phyloP scores from a whole-genome alignment of 1,139 yeast species.

The Sugiyamaella pinicola region DNA sequence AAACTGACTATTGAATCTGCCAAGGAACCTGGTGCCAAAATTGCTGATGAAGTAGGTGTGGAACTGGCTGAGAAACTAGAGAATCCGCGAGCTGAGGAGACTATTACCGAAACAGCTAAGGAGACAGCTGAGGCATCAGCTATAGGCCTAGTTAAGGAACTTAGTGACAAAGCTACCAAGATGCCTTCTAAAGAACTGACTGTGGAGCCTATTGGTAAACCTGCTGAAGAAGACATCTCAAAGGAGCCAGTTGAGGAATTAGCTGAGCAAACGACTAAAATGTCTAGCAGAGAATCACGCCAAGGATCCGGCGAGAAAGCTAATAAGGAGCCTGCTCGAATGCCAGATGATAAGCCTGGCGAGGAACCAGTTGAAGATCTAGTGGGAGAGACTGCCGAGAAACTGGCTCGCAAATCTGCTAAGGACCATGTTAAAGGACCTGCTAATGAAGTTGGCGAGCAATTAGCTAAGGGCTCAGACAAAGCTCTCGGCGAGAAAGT shows the following conservation, averaged over 20 bases:
- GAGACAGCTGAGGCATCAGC: constrained; percentile 4
- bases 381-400: neutral
- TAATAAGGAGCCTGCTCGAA: neutral
- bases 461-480: no score
- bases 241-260: neutral
- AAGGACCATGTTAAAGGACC: no score
- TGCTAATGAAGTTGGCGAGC: no score
- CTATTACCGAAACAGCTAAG: neutral
- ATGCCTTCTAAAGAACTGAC: neutral
- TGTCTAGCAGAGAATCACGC: neutral
- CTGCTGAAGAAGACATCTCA: neutral
- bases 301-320: neutral
- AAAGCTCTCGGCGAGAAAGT: no score
- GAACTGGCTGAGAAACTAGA: no score
- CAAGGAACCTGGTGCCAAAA: neutral
- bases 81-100: neutral
- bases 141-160: neutral
- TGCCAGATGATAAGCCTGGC: neutral
- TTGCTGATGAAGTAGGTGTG: no score
- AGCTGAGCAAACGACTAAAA: neutral
- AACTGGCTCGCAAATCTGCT: no score
- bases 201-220: neutral
- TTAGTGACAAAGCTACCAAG: neutral
- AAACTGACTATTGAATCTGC: neutral
- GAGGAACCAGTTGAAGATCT: neutral